Base-by-base conservation (phyloP, 116 monocot species). In the Zostera marina region DNA sequence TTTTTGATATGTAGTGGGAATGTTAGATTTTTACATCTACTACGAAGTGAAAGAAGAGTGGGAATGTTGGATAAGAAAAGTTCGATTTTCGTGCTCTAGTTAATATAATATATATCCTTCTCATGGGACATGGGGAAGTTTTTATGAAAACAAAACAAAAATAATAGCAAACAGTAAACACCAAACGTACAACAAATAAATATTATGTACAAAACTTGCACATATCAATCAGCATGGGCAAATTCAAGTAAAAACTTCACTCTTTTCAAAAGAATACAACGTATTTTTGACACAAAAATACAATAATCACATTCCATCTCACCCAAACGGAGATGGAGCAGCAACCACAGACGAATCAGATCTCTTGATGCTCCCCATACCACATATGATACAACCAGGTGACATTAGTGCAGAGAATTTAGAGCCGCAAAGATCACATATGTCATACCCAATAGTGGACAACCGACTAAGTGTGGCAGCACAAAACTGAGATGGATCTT, bases 311-410 rank as follows among this genome's bases (percentile, higher is more conserved):
- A 22, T 8, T 5, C 9, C 13, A 61, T 53, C 10, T 93, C 68
- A 88, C 6, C 91, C 86, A 45, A 98, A 98, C 20, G 98, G 98
- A 0, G 85, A 83, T 2, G 88, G 66, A 41, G 76, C 54, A 45
- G 86, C 81, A 23, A 80, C 90, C 1, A 74, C 65, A 12, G 69
- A 49, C 54, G 91, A 59, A 73, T 98, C 91, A 11, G 98, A 98
- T 62, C 98, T 85, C 59, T 86, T 90, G 46, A 98, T 90, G 76
- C 83, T 80, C 42, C 98, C 98, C 98, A 98, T 98, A 17, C 98
- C 98, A 59, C 98, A 98, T 22, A 98, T 72, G 6, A 98, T 81
- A 42, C 98, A 98, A 16, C 90, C 98, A 7, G 98, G 98, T 10
- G 98, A 59, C 0, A 80, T 60, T 47, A 98, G 80, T 17, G 98